A percentile compares a stretch with the other conserved stretches of the same genome.
phyloP scores from a whole-genome alignment of 176 grass and related monocot genomes.

The Raddia guianensis region DNA sequence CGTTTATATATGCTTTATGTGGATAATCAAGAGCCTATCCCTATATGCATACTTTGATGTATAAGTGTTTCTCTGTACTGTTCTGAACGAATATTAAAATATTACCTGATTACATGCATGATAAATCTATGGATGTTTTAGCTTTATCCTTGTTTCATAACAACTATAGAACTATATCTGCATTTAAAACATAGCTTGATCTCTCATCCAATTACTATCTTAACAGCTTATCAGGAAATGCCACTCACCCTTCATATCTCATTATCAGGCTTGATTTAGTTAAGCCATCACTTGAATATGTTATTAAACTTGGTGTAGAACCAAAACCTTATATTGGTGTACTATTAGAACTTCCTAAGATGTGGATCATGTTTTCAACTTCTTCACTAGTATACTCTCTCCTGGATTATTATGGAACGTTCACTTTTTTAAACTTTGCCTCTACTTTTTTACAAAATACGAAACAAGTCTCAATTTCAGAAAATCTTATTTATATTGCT shows the following conservation, averaged over 20 bases:
- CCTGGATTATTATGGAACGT: not conserved
- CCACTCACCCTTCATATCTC: slow-evolving; percentile 22
- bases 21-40: not conserved
- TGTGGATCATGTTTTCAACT: not conserved
- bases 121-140: not conserved
- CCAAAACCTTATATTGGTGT: slow-evolving; percentile 19
- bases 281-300: not conserved
- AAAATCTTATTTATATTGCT: slow-evolving; percentile 2
- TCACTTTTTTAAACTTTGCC: not conserved
- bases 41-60: not conserved
- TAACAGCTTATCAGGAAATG: not conserved
- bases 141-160: slow-evolving; percentile 2
- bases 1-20: not conserved
- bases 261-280: slow-evolving; percentile 30
- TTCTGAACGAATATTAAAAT: slow-evolving; percentile 32
- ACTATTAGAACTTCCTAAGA: not conserved
- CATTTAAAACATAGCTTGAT: slow-evolving; percentile 18
- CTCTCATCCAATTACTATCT: not conserved
- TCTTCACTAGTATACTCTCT: slow-evolving; percentile 11
- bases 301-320: not conserved
- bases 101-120: not conserved
- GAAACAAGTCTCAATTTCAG: not conserved
- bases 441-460: slow-evolving; percentile 18
- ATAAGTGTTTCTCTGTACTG: not conserved
- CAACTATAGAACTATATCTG: not conserved